Base-by-base conservation (phyloP, 495 filamentous ascomycete species). In the Penicillium arizonense region DNA sequence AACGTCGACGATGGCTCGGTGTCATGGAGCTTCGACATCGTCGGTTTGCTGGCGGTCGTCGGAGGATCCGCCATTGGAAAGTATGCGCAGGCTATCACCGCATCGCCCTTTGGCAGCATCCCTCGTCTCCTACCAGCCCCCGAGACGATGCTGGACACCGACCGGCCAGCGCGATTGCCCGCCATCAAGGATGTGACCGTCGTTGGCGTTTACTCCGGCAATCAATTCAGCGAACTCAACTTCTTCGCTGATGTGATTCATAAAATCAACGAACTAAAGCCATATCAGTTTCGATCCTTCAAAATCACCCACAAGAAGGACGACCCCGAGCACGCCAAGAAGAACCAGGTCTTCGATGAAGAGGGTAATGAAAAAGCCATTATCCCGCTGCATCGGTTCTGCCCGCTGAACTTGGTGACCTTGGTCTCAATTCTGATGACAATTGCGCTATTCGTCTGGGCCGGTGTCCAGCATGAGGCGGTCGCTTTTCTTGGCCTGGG, bases 81-180 rank as follows among this genome's bases (percentile, higher is more conserved):
- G 53, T 80, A 85, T 59, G 65, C 76, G 0, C 81, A 84, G 55
- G 69, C 73, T 39, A 72, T 86, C 32, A 84, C 82, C 2, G 77
- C 81, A 21, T 79, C 77, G 18, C 63, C 70, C 43, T 68, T 84
- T 21, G 82, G 78, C 57, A 67, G 79, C 18, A 72, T 86, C 7
- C 85, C 85, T 30, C 83, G 84, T 41, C 79, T 88, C 41, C 75
- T 87, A 30, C 85, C 85, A 20, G 85, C 85, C 3, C 85, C 85
- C 14, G 84, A 87, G 65, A 80, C 81, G 33, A 74, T 87, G 23
- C 64, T 87, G 34, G 76, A 80, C 38, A 75, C 82, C 7, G 63
- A 73, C 3, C 79, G 85, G 1, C 85, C 82, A 3, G 67, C 71
- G 51, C 79, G 83, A 40, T 70, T 86, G 34, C 67, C 69, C 5